phyloP scores from a whole-genome alignment of 768 basidiomycete genomes.

The Coprinellus micaceus region DNA sequence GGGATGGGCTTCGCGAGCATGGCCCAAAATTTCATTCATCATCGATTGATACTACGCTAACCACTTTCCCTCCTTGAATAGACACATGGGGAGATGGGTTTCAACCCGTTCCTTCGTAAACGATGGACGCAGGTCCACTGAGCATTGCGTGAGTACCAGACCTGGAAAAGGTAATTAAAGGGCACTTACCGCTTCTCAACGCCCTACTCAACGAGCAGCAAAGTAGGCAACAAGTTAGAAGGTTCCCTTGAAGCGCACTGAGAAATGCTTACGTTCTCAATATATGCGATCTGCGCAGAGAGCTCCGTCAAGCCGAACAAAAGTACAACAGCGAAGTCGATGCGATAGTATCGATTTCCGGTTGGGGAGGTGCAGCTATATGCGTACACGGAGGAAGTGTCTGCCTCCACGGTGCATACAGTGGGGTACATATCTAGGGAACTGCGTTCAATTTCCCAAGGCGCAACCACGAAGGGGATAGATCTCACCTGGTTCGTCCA shows the following conservation, averaged over 20 bases:
- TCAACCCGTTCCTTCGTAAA: not conserved
- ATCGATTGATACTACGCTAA: no score
- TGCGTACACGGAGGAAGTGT: constrained; percentile 8
- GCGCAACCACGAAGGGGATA: not conserved
- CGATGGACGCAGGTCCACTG: not conserved
- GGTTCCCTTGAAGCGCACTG: not conserved
- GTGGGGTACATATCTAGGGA: not conserved
- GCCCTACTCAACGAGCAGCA: not conserved
- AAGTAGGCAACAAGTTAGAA: no score
- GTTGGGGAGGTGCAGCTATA: not conserved
- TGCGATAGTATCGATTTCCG: constrained; percentile 18
- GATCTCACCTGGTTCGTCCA: not conserved
- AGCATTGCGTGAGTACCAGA: no score
- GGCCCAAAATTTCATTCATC: no score
- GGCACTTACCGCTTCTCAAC: not conserved
- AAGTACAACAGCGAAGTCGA: constrained; percentile 37
- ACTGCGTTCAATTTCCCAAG: not conserved
- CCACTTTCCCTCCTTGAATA: no score
- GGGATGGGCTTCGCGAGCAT: no score
- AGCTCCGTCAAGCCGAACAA: constrained; percentile 49
- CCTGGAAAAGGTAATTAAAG: not conserved
- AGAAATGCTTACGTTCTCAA: constrained; percentile 37
- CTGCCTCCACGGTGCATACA: constrained; percentile 10
- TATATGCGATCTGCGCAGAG: constrained; percentile 46
- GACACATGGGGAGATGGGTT: no score